Evolutionary conservation across 2,329 filamentous ascomycete species (phyloP).

Genomic region (Tolypocladium ovalisporum): DNA sequence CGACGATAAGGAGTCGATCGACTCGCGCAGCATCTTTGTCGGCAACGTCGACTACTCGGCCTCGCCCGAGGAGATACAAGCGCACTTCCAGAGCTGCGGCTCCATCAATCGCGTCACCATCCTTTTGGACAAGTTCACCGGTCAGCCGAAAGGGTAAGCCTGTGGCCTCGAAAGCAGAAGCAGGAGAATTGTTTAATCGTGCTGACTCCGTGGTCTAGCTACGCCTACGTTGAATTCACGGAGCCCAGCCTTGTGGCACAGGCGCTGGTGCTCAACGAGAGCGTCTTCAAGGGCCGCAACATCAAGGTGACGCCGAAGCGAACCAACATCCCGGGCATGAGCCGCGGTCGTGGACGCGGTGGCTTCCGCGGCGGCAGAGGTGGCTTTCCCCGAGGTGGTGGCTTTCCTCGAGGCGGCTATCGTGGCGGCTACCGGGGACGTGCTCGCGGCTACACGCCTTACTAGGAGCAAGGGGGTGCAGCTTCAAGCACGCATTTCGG

Average conservation of each 20-base stretch:
- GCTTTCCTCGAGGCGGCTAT: constrained; percentile 46
- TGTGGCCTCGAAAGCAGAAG: background rate
- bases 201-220: constrained; percentile 40
- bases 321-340: constrained; percentile 94
- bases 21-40: constrained; percentile 92
- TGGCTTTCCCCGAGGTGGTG: constrained; percentile 39
- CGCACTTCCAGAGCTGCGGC: constrained; percentile 94
- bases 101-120: constrained; percentile 98
- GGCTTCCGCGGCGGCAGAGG: constrained; percentile 38
- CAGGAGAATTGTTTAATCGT: background rate
- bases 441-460: constrained; percentile 53
- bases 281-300: constrained; percentile 85
- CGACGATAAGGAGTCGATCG: constrained; percentile 92
- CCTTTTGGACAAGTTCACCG: constrained; percentile 93
- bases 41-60: constrained; percentile 98
- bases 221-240: constrained; percentile 97
- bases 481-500: constrained; percentile 9
- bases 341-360: constrained; percentile 59
- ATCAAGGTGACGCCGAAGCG: constrained; percentile 93
- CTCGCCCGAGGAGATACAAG: constrained; percentile 91
- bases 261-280: constrained; percentile 92
- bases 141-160: constrained; percentile 89
- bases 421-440: constrained; percentile 58
- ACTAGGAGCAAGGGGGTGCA: constrained; percentile 36
- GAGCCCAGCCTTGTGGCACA: constrained; percentile 89